Conservation (phyloP, 345 rosid genomes). For the Hirschfeldia incana region DNA sequence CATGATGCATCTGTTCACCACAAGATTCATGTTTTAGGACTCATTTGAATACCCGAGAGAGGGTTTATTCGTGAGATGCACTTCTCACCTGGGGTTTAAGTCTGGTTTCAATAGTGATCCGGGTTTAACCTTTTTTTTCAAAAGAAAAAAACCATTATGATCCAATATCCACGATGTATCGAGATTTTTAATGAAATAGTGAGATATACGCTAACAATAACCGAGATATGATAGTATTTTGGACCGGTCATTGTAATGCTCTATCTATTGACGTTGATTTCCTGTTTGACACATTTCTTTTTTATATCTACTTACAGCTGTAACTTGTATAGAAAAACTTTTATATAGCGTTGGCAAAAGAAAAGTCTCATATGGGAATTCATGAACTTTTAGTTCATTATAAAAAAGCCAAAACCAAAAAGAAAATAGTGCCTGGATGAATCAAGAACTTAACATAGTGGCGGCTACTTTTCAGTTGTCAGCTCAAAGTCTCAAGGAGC, state of each 20-base stretch:
- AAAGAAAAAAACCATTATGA: background rate
- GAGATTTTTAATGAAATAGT: background rate
- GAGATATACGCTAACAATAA: background rate
- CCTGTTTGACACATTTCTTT: no score
- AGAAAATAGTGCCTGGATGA: background rate
- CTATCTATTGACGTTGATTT: no score
- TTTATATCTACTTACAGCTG: no score
- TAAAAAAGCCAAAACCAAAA: background rate
- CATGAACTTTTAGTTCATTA: slow-evolving; percentile 6
- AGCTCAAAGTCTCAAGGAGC: background rate
- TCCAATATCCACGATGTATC: background rate
- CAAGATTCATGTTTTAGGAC: no score
- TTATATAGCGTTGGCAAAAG: background rate
- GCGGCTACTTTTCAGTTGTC: background rate
- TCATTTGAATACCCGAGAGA: no score
- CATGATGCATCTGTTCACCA: no score
- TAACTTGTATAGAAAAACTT: background rate
- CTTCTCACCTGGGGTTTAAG: no score
- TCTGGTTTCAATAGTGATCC: no score
- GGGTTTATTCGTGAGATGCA: no score
- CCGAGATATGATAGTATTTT: background rate
- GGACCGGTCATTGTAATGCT: background rate
- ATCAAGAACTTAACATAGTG: background rate
- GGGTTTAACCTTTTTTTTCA: no score
- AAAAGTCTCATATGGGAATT: background rate